Conservation (phyloP, 1,284 basidiomycete genomes). For the Cryptococcus sp. region DNA sequence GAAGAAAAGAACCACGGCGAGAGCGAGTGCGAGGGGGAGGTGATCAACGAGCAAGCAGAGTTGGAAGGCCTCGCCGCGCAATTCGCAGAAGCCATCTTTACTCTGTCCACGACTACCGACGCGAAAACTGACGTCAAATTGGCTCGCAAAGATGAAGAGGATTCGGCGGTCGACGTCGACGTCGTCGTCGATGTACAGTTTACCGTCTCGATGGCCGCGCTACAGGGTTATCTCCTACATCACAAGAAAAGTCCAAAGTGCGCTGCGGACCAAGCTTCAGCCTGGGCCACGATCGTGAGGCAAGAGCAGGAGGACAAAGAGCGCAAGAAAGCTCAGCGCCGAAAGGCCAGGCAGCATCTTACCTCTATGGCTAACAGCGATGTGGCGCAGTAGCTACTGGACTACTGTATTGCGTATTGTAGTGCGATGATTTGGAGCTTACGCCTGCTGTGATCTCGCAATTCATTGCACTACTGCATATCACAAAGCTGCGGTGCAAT, state of each 20-base stretch:
- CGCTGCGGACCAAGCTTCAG: constrained; percentile 23
- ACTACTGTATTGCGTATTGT: no score
- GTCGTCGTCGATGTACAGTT: neutral
- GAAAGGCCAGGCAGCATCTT: no score
- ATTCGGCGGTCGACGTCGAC: no score
- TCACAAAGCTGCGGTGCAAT: no score
- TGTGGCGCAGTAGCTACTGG: no score
- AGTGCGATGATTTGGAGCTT: no score
- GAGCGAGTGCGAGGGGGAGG: neutral
- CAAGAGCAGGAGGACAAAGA: no score
- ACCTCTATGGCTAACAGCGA: no score
- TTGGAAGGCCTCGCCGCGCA: constrained; percentile 21
- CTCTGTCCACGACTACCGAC: neutral
- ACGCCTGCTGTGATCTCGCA: no score
- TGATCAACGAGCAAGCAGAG: constrained; percentile 6
- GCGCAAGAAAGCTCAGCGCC: no score
- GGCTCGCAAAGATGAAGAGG: neutral
- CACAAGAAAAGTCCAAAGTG: constrained; percentile 34
- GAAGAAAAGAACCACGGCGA: neutral
- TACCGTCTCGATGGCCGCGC: constrained; percentile 69
- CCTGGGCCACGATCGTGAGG: constrained; percentile 17
- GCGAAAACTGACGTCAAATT: no score
- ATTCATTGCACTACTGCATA: no score
- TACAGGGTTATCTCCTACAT: constrained; percentile 68
- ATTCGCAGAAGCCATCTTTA: constrained; percentile 17